phyloP scores from a whole-genome alignment of 192 early-diverging fungal species.

The Coemansia sp. region DNA sequence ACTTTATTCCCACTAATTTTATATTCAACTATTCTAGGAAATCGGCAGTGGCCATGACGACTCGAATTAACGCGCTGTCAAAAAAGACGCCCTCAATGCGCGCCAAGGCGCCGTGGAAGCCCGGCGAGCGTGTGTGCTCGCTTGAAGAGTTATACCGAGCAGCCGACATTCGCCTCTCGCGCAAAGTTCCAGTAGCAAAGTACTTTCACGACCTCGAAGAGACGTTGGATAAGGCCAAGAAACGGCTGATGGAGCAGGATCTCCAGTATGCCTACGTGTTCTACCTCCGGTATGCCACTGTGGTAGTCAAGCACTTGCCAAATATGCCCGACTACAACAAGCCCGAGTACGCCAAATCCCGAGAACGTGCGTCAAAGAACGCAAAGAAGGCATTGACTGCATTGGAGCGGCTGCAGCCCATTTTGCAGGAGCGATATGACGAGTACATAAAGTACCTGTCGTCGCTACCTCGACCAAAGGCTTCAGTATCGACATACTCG shows the following conservation, averaged over 20 bases:
- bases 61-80: not conserved
- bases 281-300: constrained; percentile 67
- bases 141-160: constrained; percentile 40
- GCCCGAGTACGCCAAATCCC: constrained; percentile 50
- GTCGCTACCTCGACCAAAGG: constrained; percentile 29
- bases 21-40: constrained; percentile 3
- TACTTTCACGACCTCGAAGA: constrained; percentile 48
- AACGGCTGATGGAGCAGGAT: constrained; percentile 65
- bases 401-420: constrained; percentile 60
- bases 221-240: constrained; percentile 48
- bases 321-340: constrained; percentile 59
- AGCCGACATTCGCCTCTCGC: constrained; percentile 36
- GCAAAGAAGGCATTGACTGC: constrained; percentile 58
- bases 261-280: constrained; percentile 68
- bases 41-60: constrained; percentile 12
- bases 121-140: constrained; percentile 49
- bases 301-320: constrained; percentile 61
- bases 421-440: constrained; percentile 56
- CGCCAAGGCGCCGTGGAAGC: constrained; percentile 28
- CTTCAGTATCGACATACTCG: constrained; percentile 34
- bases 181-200: constrained; percentile 36
- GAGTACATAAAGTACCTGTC: constrained; percentile 51
- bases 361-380: constrained; percentile 40
- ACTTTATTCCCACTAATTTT: constrained; percentile 4
- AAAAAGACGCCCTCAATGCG: constrained; percentile 12